Evolutionary conservation across 352 stramenopile genomes (phyloP), one percentile per base, ranked within the genome.

Genomic region (Pythium guiyangense): DNA sequence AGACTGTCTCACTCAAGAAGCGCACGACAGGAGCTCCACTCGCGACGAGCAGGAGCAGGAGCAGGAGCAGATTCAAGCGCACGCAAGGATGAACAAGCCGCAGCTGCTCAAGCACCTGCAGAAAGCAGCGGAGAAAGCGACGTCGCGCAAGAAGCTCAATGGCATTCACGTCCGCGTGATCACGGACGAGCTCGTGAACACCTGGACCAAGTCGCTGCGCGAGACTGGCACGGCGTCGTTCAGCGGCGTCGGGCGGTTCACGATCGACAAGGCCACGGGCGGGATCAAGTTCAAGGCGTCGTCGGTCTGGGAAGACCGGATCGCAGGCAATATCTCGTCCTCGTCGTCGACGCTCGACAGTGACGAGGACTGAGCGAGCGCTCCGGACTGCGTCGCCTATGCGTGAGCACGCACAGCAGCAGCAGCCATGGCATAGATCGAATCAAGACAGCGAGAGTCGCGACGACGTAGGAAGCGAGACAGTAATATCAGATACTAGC

Each of bases 81-180:
- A 25, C 18, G 8, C 3, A 25, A 49, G 18, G 35, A 79, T 79
- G 70, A 78, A 74, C 47, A 83, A 83, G 61, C 34, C 52, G 26
- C 57, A 76, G 54, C 58, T 83, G 42, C 60, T 83, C 63, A 79
- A 79, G 63, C 70, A 83, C 60, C 55, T 83, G 54, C 66, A 77
- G 60, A 57, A 40, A 29, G 65, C 60, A 20, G 73, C 73, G 31
- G 51, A 72, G 56, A 49, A 60, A 54, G 61, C 71, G 40, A 68
- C 71, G 59, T 44, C 55, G 18, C 66, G 62, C 35, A 84, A 84
- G 67, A 59, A 59, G 35, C 59, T 84, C 11, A 84, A 72, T 42
- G 59, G 58, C 10, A 46, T 73, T 34, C 73, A 84, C 60, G 73
- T 84, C 48, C 65, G 71, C 35, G 63, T 59, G 35, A 61, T 81